Conservation (phyloP, 2,329 filamentous ascomycete species). For the Balansia obtecta region DNA sequence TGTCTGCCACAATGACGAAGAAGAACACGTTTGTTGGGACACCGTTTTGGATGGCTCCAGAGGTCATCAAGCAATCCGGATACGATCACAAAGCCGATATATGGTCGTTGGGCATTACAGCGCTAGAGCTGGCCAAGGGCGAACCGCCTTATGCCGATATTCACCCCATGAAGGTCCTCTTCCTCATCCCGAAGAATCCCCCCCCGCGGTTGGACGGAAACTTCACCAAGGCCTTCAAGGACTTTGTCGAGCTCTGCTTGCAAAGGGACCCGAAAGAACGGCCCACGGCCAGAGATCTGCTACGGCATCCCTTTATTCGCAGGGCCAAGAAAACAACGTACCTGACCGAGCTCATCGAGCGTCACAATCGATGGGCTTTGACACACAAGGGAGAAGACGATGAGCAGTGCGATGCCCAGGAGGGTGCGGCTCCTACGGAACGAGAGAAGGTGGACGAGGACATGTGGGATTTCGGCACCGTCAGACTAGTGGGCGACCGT, state of each 20-base stretch:
- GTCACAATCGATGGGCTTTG: slow-evolving; percentile 76
- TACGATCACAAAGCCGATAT: slow-evolving; percentile 98
- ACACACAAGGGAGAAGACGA: slow-evolving; percentile 63
- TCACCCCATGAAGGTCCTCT: slow-evolving; percentile 96
- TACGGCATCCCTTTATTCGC: slow-evolving; percentile 83
- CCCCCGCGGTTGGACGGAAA: slow-evolving; percentile 71
- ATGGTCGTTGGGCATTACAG: slow-evolving; percentile 92
- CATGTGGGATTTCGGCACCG: slow-evolving; percentile 97
- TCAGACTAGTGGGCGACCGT: slow-evolving; percentile 63
- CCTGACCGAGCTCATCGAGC: slow-evolving; percentile 87
- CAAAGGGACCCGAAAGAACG: slow-evolving; percentile 82
- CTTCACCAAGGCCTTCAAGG: slow-evolving; percentile 73
- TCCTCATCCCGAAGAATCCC: slow-evolving; percentile 89
- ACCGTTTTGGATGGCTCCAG: slow-evolving; percentile 98
- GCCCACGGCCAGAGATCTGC: slow-evolving; percentile 72
- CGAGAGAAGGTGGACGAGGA: slow-evolving; percentile 59
- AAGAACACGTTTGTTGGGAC: slow-evolving; percentile 99
- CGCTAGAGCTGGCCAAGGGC: slow-evolving; percentile 79
- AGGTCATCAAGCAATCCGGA: slow-evolving; percentile 96
- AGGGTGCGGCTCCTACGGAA: slow-evolving; percentile 38
- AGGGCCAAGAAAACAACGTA: slow-evolving; percentile 94
- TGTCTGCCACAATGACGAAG: slow-evolving; percentile 97
- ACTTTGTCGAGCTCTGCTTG: slow-evolving; percentile 73
- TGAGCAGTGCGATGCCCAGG: slow-evolving; percentile 44
- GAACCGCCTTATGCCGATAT: slow-evolving; percentile 94